Conservation (phyloP, 805 yeast genomes). For the Komagataella ulmi region DNA sequence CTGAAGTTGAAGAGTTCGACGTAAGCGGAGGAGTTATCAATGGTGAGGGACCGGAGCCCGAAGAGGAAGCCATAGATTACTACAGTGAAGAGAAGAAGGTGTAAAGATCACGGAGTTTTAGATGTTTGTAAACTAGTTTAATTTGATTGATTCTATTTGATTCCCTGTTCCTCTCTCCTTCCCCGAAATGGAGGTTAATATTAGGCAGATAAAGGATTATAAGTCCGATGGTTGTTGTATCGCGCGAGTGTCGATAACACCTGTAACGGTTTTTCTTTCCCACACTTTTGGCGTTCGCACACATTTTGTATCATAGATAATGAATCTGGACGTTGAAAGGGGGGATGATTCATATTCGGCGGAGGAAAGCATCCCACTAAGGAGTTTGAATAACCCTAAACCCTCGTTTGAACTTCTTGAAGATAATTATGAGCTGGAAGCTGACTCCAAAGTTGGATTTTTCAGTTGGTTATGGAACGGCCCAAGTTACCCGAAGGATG, state of each 20-base stretch:
- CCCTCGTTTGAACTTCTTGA: background rate
- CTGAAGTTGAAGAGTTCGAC: slow-evolving; percentile 52
- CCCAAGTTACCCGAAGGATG: slow-evolving; percentile 33
- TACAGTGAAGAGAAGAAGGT: background rate
- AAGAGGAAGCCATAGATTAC: background rate
- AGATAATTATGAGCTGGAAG: background rate
- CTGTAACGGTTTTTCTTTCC: background rate
- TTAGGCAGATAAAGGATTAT: background rate
- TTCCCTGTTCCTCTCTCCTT: no score
- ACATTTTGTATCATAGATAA: background rate
- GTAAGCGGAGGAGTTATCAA: slow-evolving; percentile 4
- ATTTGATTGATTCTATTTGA: background rate
- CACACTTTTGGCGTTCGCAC: background rate
- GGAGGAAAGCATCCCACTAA: background rate
- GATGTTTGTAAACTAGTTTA: background rate
- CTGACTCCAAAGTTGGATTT: background rate
- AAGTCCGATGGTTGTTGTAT: no score
- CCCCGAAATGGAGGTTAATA: no score
- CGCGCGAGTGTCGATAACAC: no score
- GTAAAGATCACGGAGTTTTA: background rate
- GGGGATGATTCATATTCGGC: background rate
- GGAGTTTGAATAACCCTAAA: background rate
- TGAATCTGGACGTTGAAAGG: background rate
- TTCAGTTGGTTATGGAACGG: slow-evolving; percentile 34
- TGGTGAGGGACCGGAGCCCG: background rate